Evolutionary conservation across 2,329 filamentous ascomycete species (phyloP).

Genomic region (Xylaria sp.): DNA sequence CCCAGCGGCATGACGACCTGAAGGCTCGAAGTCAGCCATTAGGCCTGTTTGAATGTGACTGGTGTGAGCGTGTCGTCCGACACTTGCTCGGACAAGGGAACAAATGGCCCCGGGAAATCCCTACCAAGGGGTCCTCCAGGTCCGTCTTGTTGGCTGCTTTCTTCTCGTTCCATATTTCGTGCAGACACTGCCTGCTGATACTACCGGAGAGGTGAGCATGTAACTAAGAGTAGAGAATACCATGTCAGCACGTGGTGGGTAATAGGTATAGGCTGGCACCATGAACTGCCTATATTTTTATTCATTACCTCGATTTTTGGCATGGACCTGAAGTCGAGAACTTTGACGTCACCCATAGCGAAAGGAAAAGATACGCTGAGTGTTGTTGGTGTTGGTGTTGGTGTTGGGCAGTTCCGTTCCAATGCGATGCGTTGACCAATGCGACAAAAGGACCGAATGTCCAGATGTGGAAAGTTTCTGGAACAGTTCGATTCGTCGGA

Average conservation of each 20-base stretch:
- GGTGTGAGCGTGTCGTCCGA: too few species aligned
- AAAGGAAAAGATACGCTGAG: not conserved
- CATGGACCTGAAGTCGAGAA: slow-evolving; percentile 39
- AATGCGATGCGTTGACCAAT: not conserved
- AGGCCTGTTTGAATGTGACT: too few species aligned
- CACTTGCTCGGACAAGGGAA: too few species aligned
- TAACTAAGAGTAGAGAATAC: slow-evolving; percentile 14
- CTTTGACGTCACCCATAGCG: slow-evolving; percentile 12
- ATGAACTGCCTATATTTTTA: not conserved
- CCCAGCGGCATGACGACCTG: slow-evolving; percentile 70
- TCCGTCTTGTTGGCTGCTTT: slow-evolving; percentile 61
- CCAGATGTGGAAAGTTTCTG: slow-evolving; percentile 28
- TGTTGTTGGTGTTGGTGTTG: too few species aligned
- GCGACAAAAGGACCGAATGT: slow-evolving; percentile 18
- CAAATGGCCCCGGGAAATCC: too few species aligned
- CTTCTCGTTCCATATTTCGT: slow-evolving; percentile 76
- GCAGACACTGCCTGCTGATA: slow-evolving; percentile 76
- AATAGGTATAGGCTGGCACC: not conserved
- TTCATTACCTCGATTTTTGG: slow-evolving; percentile 39
- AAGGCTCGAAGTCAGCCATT: too few species aligned
- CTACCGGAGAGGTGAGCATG: slow-evolving; percentile 31
- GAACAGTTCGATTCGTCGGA: slow-evolving; percentile 13
- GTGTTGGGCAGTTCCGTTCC: not conserved
- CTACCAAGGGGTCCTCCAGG: slow-evolving; percentile 71
- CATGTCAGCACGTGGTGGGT: slow-evolving; percentile 15